Percentiles rank a stretch among this genome's conserved stretches.
These are phyloP conservation scores for Fibroporia radiculosa DNA, from an alignment of 768 basidiomycete species.

Conservation along the genomic window DNA sequence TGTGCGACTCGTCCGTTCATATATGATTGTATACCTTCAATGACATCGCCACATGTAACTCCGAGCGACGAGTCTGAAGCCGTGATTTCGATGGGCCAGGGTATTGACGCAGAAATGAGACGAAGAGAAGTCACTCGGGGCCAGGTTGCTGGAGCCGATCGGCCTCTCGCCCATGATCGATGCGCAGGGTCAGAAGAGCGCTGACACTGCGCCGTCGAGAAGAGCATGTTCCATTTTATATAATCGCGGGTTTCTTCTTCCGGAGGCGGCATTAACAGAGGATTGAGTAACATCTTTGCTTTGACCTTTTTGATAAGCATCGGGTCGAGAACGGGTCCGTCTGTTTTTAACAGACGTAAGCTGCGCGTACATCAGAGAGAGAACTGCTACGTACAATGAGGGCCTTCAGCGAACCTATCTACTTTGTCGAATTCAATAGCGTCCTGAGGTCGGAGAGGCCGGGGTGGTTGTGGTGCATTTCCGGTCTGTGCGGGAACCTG, in stretches of 20 bases:
- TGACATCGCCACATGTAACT: conserved; percentile 60
- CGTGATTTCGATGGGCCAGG: conserved; percentile 45
- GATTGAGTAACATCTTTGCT: conserved; percentile 47
- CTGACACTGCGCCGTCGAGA: conserved; percentile 48
- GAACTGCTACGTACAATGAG: conserved; percentile 29
- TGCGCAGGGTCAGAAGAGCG: conserved; percentile 52
- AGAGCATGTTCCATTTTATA: conserved; percentile 73
- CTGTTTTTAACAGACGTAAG: conserved; percentile 24
- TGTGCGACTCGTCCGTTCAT: conserved; percentile 44
- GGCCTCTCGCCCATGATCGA: conserved; percentile 61
- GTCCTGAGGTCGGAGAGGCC: conserved; percentile 4
- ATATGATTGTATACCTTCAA: conserved; percentile 45
- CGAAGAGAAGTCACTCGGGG: conserved; percentile 48
- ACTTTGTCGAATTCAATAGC: conserved; percentile 25
- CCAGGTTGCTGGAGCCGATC: conserved; percentile 57
- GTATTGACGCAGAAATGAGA: conserved; percentile 45
- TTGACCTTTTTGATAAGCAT: conserved; percentile 44
- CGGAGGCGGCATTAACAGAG: conserved; percentile 43
- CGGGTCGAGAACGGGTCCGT: conserved; percentile 66
- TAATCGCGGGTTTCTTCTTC: conserved; percentile 34
- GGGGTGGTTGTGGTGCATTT: conserved; percentile 8
- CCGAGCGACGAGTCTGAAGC: conserved; percentile 41
- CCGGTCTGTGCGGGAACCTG: conserved; percentile 8
- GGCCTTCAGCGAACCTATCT: conserved; percentile 31
- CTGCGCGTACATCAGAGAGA: not conserved